Evolutionary conservation across 2,329 filamentous ascomycete species (phyloP).

Genomic region (Verticillium tricorpus): DNA sequence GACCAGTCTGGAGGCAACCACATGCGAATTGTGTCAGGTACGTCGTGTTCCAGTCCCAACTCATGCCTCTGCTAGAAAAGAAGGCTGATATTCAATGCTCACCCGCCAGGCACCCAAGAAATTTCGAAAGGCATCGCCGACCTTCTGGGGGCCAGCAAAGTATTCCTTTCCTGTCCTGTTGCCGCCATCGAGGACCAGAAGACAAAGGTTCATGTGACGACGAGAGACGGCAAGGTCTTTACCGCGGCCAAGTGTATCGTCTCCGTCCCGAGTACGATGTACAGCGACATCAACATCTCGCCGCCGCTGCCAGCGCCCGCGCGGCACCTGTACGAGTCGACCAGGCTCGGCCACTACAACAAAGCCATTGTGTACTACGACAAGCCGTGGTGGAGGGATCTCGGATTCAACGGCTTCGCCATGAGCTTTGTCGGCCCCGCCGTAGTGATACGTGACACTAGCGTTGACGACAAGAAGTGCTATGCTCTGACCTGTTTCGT

Average conservation of each 20-base stretch:
- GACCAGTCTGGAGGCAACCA: constrained; percentile 30
- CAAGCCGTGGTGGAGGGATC: constrained; percentile 28
- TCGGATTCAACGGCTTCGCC: constrained; percentile 31
- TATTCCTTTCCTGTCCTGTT: constrained; percentile 16
- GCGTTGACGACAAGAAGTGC: constrained; percentile 20
- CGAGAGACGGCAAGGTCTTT: constrained; percentile 18
- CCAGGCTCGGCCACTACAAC: constrained; percentile 37
- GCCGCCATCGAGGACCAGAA: constrained; percentile 17
- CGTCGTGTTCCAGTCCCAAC: constrained; percentile 10
- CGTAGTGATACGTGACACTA: constrained; percentile 34
- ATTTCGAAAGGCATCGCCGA: constrained; percentile 21
- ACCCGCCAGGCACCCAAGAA: constrained; percentile 15
- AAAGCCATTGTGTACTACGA: constrained; percentile 31
- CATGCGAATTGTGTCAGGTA: constrained; percentile 21
- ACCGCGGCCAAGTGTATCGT: constrained; percentile 36
- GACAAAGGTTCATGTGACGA: constrained; percentile 13
- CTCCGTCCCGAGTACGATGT: constrained; percentile 44
- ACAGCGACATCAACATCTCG: constrained; percentile 38
- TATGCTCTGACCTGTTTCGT: constrained; percentile 37
- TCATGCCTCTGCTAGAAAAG: background rate
- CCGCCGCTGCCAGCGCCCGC: constrained; percentile 36
- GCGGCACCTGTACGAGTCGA: constrained; percentile 26
- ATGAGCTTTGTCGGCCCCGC: constrained; percentile 35
- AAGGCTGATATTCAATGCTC: background rate
- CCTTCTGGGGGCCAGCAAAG: constrained; percentile 15